Evolutionary conservation across 1,284 basidiomycete species (phyloP).

Genomic region (Rhodotorula mucilaginosa): DNA sequence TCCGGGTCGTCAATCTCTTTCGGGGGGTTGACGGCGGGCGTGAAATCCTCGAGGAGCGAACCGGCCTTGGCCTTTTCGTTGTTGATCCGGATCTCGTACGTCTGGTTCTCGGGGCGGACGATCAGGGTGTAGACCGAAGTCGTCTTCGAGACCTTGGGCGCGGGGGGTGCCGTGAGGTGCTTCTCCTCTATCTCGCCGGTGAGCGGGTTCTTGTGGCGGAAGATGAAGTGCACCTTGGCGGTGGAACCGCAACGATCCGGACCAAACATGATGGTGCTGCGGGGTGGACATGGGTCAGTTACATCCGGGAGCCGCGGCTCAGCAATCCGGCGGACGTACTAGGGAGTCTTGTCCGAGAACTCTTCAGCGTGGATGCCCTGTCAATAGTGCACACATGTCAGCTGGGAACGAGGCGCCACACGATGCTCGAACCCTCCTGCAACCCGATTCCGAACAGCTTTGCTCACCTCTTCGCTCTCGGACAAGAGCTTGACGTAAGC

Average conservation of each 20-base stretch:
- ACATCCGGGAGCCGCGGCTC: not conserved
- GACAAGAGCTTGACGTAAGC: constrained; percentile 94
- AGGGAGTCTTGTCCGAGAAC: constrained; percentile 95
- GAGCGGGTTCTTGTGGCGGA: constrained; percentile 84
- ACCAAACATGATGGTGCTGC: constrained; percentile 38
- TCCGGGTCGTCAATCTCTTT: constrained; percentile 67
- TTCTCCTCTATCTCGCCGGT: constrained; percentile 95
- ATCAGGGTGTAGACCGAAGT: constrained; percentile 87
- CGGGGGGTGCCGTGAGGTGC: constrained; percentile 79
- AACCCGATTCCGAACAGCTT: not conserved
- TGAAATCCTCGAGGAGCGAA: constrained; percentile 87
- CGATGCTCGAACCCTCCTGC: not conserved
- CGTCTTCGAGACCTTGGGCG: constrained; percentile 76
- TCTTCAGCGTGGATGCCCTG: constrained; percentile 91
- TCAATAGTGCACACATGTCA: not conserved
- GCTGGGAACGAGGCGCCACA: too few species aligned
- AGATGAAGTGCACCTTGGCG: constrained; percentile 82
- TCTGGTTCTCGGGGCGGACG: constrained; percentile 73
- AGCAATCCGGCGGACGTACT: constrained; percentile 65
- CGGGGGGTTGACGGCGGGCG: constrained; percentile 83
- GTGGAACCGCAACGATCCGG: constrained; percentile 49
- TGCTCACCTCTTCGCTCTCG: constrained; percentile 49
- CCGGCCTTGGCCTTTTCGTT: constrained; percentile 76
- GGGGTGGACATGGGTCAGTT: not conserved
- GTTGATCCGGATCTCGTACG: constrained; percentile 90